phyloP scores from a whole-genome alignment of 306 rosid species.

The Boehmeria nivea region DNA sequence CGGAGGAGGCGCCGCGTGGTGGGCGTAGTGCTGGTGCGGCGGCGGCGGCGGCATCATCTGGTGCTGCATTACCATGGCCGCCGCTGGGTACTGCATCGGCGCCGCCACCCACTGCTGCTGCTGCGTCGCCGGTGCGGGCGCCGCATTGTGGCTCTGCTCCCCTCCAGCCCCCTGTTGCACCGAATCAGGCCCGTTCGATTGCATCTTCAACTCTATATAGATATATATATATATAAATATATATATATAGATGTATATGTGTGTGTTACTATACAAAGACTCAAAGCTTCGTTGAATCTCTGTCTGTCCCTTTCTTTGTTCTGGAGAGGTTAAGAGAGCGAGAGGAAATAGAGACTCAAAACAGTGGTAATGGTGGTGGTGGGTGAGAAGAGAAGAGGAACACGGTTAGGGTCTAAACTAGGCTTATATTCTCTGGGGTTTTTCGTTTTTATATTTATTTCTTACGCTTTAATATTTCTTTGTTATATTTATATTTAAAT shows the following conservation, averaged over 20 bases:
- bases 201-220: slow-evolving; percentile 78
- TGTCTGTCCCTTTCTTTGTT: neutral
- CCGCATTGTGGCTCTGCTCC: slow-evolving; percentile 22
- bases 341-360: slow-evolving; percentile 26
- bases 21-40: too few species aligned
- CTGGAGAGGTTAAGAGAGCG: slow-evolving; percentile 4
- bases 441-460: too few species aligned
- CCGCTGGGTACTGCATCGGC: slow-evolving; percentile 80
- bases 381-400: slow-evolving; percentile 10
- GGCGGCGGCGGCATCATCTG: slow-evolving; percentile 86
- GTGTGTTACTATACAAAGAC: neutral
- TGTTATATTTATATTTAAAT: slow-evolving; percentile 21
- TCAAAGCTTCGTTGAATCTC: neutral
- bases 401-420: slow-evolving; percentile 30
- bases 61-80: slow-evolving; percentile 95
- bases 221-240: too few species aligned
- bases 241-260: too few species aligned
- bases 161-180: slow-evolving; percentile 28
- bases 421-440: too few species aligned
- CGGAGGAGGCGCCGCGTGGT: too few species aligned
- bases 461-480: neutral
- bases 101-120: slow-evolving; percentile 72
- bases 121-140: slow-evolving; percentile 24
- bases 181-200: slow-evolving; percentile 71
- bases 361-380: too few species aligned